Conservation (phyloP, 371 early-diverging fungal species). For the Blakeslea trispora region DNA sequence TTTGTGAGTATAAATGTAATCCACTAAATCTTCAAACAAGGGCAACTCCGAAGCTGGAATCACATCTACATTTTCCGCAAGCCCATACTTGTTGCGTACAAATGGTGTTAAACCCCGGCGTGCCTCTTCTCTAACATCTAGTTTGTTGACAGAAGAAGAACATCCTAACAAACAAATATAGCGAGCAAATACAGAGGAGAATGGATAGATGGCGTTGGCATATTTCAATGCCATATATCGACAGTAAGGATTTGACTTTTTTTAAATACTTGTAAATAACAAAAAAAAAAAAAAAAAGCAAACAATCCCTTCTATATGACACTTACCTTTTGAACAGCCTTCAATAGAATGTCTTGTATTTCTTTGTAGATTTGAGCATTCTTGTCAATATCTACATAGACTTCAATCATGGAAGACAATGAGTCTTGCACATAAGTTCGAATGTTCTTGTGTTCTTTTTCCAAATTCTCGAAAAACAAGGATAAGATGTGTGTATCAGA, state of each 20-base stretch:
- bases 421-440: constrained; percentile 82
- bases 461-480: constrained; percentile 70
- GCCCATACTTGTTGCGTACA: constrained; percentile 31
- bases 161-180: constrained; percentile 74
- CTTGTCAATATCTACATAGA: constrained; percentile 54
- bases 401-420: constrained; percentile 76
- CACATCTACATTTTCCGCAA: constrained; percentile 28
- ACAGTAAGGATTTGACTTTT: constrained; percentile 37
- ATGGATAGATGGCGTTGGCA: constrained; percentile 75
- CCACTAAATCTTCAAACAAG: constrained; percentile 47
- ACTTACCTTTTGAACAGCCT: constrained; percentile 67
- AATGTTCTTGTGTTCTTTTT: constrained; percentile 65
- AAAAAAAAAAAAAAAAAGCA: background rate
- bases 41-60: constrained; percentile 49
- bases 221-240: constrained; percentile 72
- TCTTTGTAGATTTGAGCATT: constrained; percentile 42
- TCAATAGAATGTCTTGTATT: constrained; percentile 52
- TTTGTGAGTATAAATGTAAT: constrained; percentile 37
- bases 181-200: constrained; percentile 69
- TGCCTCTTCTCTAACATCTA: constrained; percentile 79
- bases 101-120: constrained; percentile 53
- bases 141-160: constrained; percentile 64
- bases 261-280: too few species aligned
- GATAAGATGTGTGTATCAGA: constrained; percentile 63
- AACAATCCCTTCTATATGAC: background rate